Evolutionary conservation across 768 basidiomycete species (phyloP).

Genomic region (Exidia glandulosa): DNA sequence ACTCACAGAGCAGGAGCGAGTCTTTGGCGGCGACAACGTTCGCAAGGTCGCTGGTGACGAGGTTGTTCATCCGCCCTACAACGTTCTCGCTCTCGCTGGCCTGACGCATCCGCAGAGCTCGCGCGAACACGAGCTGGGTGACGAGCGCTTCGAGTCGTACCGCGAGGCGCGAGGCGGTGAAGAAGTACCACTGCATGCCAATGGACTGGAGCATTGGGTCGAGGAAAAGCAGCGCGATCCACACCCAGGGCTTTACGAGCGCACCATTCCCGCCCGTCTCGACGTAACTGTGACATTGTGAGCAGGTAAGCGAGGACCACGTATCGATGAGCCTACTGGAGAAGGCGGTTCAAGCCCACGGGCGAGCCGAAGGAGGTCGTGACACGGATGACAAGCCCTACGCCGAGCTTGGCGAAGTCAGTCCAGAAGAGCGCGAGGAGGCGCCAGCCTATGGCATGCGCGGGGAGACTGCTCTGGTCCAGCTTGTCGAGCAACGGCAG

Average conservation of each 20-base stretch:
- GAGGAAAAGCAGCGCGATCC: conserved; percentile 43
- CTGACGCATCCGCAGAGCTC: conserved; percentile 67
- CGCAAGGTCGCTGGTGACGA: conserved; percentile 54
- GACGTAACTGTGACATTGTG: conserved; percentile 34
- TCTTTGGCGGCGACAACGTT: conserved; percentile 26
- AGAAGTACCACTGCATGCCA: conserved; percentile 44
- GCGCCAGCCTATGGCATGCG: conserved; percentile 9
- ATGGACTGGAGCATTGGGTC: conserved; percentile 35
- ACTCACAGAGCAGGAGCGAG: conserved; percentile 18
- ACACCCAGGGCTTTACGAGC: conserved; percentile 53
- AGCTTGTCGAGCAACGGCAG: background rate
- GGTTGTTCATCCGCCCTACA: conserved; percentile 66
- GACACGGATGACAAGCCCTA: conserved; percentile 10
- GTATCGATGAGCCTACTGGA: too few species aligned
- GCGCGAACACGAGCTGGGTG: conserved; percentile 69
- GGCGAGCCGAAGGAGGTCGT: conserved; percentile 18
- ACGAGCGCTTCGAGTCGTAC: conserved; percentile 42
- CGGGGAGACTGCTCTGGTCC: background rate
- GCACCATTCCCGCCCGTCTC: conserved; percentile 41
- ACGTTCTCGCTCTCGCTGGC: conserved; percentile 28
- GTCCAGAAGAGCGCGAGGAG: conserved; percentile 15
- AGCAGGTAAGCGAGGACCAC: background rate
- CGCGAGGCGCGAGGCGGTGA: conserved; percentile 19
- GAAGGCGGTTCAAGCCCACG: conserved; percentile 20
- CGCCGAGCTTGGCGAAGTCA: conserved; percentile 7